Evolutionary conservation across 2,329 filamentous ascomycete genomes (phyloP).

Genomic region (Pestalotiopsis fici): DNA sequence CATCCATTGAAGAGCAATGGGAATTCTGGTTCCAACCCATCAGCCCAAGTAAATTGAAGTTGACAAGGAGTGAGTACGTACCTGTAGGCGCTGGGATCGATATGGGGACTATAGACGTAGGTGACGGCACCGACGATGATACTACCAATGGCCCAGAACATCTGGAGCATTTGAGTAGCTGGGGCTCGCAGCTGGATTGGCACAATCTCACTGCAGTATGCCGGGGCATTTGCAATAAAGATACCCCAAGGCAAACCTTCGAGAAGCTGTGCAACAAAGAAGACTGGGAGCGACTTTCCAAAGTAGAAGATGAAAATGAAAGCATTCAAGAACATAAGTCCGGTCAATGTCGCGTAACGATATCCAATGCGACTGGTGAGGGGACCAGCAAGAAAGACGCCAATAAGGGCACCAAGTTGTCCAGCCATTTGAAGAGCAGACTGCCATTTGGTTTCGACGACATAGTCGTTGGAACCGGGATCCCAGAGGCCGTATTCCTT

Average conservation of each 20-base stretch:
- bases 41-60: conserved; percentile 25
- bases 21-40: conserved; percentile 33
- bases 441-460: conserved; percentile 58
- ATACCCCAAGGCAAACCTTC: conserved; percentile 33
- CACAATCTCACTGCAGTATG: conserved; percentile 56
- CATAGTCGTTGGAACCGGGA: conserved; percentile 17
- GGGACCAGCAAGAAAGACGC: conserved; percentile 61
- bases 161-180: conserved; percentile 38
- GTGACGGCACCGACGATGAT: conserved; percentile 62
- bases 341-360: conserved; percentile 28
- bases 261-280: conserved; percentile 28
- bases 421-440: conserved; percentile 57
- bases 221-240: conserved; percentile 30
- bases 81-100: conserved; percentile 51
- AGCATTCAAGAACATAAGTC: conserved; percentile 26
- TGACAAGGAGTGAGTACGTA: conserved; percentile 29
- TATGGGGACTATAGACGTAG: conserved; percentile 54
- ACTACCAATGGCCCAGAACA: conserved; percentile 51
- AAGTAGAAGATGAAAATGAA: conserved; percentile 31
- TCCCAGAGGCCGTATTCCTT: conserved; percentile 44
- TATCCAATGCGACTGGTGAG: conserved; percentile 52
- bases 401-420: conserved; percentile 60
- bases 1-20: conserved; percentile 20
- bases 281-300: conserved; percentile 18
- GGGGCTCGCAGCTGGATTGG: conserved; percentile 58